Percentiles rank a stretch among this genome's conserved stretches.
These are phyloP conservation scores for Maudiozyma saulgeensis DNA, from an alignment of 805 yeast species.

Conservation along the genomic window DNA sequence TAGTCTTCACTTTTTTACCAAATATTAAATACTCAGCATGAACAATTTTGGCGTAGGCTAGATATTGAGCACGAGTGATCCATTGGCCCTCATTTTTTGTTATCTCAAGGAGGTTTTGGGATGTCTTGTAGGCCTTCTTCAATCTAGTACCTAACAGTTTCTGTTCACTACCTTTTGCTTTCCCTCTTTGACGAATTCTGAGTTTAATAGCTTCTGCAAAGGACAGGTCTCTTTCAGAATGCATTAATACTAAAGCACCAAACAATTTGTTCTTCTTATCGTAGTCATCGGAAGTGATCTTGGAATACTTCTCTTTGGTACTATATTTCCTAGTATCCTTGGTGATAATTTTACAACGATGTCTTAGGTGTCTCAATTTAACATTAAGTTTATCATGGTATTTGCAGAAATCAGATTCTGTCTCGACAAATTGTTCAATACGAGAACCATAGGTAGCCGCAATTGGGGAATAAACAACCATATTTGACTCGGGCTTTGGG, in stretches of 20 bases:
- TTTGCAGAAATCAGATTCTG: conserved; percentile 59
- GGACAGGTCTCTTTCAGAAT: conserved; percentile 62
- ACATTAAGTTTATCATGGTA: conserved; percentile 57
- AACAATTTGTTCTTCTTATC: conserved; percentile 37
- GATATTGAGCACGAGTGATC: conserved; percentile 29
- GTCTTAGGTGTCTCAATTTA: conserved; percentile 55
- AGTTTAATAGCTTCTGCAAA: conserved; percentile 23
- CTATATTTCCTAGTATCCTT: conserved; percentile 58
- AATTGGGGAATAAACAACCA: conserved; percentile 26
- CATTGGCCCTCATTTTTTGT: conserved; percentile 33
- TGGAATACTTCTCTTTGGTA: conserved; percentile 36
- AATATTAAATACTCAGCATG: conserved; percentile 34
- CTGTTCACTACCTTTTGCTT: conserved; percentile 26
- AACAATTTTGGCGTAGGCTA: conserved; percentile 39
- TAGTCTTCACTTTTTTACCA: conserved; percentile 21
- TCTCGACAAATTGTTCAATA: conserved; percentile 49
- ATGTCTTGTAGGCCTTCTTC: conserved; percentile 47
- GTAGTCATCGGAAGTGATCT: conserved; percentile 42
- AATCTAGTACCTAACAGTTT: conserved; percentile 54
- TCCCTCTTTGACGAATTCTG: conserved; percentile 25
- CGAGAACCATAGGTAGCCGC: conserved; percentile 42
- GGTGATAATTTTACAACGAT: conserved; percentile 50
- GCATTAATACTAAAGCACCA: conserved; percentile 51
- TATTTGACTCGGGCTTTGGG: neutral
- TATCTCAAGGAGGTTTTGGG: conserved; percentile 36